A percentile compares a stretch with the other conserved stretches of the same genome.
Conservation (phyloP, 129 eudicot genomes). For the Solidago caesia region DNA sequence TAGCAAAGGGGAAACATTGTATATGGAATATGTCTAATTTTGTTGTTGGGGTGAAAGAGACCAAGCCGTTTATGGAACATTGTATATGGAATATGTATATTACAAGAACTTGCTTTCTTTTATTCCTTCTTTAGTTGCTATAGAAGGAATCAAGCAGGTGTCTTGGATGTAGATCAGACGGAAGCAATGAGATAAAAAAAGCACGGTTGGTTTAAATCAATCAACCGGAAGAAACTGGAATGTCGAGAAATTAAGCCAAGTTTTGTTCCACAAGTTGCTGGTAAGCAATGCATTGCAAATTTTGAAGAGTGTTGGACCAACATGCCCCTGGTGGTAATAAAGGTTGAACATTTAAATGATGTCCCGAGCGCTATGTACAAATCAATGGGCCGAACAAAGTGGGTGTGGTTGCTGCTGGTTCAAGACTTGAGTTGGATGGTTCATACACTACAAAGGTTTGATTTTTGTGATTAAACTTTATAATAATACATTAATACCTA, state of each 20-base stretch:
- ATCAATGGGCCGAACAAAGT: conserved; percentile 88
- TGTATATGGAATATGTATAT: no score
- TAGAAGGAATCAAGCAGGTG: conserved; percentile 61
- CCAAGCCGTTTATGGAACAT: no score
- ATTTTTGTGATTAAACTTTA: neutral
- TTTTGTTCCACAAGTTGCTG: conserved; percentile 58
- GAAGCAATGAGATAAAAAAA: conserved; percentile 51
- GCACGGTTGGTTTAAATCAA: conserved; percentile 62
- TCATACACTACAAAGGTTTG: conserved; percentile 94
- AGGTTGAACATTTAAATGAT: conserved; percentile 91
- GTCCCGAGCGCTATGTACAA: conserved; percentile 82
- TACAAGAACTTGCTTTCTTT: no score
- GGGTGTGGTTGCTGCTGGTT: conserved; percentile 79
- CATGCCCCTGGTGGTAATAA: conserved; percentile 62
- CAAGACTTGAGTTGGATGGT: conserved; percentile 76
- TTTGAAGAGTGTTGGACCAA: conserved; percentile 69
- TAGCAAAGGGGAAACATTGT: no score
- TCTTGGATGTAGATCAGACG: conserved; percentile 52
- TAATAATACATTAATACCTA: neutral
- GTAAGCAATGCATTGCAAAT: conserved; percentile 60
- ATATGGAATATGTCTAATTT: no score
- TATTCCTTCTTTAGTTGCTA: conserved; percentile 38
- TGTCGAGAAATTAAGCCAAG: conserved; percentile 60
- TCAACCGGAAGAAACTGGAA: conserved; percentile 64
- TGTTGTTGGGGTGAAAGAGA: no score